Evolutionary conservation across 345 rosid species (phyloP).

Genomic region (Gossypium raimondii): DNA sequence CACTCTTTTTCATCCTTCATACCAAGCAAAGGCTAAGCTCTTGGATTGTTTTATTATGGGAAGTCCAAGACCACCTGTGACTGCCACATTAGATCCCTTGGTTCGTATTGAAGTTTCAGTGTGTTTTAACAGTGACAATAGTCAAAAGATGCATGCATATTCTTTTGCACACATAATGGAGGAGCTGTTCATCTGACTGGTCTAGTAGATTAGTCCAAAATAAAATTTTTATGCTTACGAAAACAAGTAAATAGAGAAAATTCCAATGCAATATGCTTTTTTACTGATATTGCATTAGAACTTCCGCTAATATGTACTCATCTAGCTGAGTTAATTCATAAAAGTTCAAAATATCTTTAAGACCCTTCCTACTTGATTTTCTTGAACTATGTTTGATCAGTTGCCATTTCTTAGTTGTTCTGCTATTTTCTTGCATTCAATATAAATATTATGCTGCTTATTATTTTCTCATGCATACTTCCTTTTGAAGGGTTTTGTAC

Average conservation of each 20-base stretch:
- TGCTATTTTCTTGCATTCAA: background rate
- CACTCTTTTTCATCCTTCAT: too few relatives aligned
- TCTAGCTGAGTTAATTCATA: background rate
- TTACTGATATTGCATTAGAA: background rate
- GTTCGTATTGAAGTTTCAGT: background rate
- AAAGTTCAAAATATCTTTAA: background rate
- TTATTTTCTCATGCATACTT: background rate
- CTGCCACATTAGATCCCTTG: background rate
- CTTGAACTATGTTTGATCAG: background rate
- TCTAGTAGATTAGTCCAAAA: background rate
- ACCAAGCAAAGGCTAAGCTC: background rate
- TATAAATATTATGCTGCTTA: background rate
- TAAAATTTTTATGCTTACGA: background rate
- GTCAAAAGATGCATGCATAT: background rate
- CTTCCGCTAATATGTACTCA: background rate
- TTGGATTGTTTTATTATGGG: background rate
- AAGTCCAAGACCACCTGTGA: background rate
- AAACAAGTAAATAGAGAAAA: background rate
- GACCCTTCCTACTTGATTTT: background rate
- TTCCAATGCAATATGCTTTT: background rate
- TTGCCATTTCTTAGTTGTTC: background rate
- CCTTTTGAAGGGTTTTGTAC: background rate
- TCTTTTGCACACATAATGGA: background rate
- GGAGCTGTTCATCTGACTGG: background rate
- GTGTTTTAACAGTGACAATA: background rate